A percentile compares a stretch with the other conserved stretches of the same genome.
phyloP scores from a whole-genome alignment of 306 rosid species.

The Castanea mollissima region DNA sequence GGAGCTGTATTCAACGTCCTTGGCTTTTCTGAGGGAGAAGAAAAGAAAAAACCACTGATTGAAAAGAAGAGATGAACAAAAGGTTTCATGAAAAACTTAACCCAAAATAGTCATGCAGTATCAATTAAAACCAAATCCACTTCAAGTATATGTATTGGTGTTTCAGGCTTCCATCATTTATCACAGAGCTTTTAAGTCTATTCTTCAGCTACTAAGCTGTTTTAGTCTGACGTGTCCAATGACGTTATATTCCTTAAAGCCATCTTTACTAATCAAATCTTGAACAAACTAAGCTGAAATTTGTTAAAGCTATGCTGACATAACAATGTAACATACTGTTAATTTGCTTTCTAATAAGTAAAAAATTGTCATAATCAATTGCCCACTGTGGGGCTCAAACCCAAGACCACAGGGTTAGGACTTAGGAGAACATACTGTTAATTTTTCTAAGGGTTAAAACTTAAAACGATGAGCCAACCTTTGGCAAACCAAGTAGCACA shows the following conservation, averaged over 20 bases:
- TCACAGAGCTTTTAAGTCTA: background rate
- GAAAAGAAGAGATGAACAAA: conserved; percentile 4
- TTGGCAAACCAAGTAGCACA: background rate
- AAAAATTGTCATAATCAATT: too few species aligned
- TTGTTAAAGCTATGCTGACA: background rate
- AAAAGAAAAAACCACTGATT: background rate
- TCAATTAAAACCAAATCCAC: background rate
- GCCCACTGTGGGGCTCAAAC: too few species aligned
- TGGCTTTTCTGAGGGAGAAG: conserved; percentile 59
- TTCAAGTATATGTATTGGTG: background rate
- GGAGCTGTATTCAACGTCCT: conserved; percentile 44
- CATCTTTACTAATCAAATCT: background rate
- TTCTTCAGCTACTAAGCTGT: background rate
- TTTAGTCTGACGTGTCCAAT: background rate
- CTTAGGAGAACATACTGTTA: background rate
- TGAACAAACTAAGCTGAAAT: background rate
- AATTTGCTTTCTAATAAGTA: too few species aligned
- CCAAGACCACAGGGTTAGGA: too few species aligned
- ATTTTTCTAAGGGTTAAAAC: background rate
- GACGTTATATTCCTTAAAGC: background rate
- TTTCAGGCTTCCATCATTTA: conserved; percentile 6
- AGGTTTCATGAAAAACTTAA: background rate
- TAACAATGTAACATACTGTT: background rate
- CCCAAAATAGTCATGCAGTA: background rate
- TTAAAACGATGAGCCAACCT: background rate